Base-by-base conservation (phyloP, 768 basidiomycete genomes). In the Russula foetens region DNA sequence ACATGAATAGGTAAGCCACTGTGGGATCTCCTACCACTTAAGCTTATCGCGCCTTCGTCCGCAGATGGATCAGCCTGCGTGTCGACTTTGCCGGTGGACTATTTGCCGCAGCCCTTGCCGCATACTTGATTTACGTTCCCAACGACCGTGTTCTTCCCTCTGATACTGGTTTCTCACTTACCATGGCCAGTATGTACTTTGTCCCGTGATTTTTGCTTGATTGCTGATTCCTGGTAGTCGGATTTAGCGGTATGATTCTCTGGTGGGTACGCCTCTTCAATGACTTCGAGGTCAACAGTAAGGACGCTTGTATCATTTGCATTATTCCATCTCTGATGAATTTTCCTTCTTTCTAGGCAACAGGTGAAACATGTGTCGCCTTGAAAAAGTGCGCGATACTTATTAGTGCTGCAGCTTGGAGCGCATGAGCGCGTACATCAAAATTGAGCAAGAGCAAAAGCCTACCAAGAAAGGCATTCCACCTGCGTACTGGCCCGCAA, bases 401-500 rank as follows among this genome's bases (percentile, higher is more conserved):
- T 50, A 60, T 28, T 21, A 31, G 15, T 23, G 14, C 28, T 52
- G 51, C 53, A 78, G 80, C 59, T 58, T 79, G 49, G 77, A 83
- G 67, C 76, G 83, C 45, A 75, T 85, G 46, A 73, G 79, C 48
- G 79, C 79, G 48, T 85, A 84, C 66, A 68, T 84, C 39, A 69
- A 74, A n/a, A 81, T 83, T 44, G 82, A 83, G 52, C 80, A 81
- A 59, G 84, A 85, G 67, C 75, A 76, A 0, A 71, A 73, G 54
- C 63, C 76, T 0, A 73, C 73, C 0, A 62, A 70, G 28, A 62
- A 71, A 7, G 77, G 78, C 3, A 68, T 75, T n/a, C 84, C 84
- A 4, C 83, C 84, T 5, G 84, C 84, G 0, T 80, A 83, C 58
- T 86, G 84, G 84, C 84, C 84, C 4, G 74, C 83, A 1, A 80